Base-by-base conservation (phyloP, 768 basidiomycete species). In the Crepidotus variabilis region DNA sequence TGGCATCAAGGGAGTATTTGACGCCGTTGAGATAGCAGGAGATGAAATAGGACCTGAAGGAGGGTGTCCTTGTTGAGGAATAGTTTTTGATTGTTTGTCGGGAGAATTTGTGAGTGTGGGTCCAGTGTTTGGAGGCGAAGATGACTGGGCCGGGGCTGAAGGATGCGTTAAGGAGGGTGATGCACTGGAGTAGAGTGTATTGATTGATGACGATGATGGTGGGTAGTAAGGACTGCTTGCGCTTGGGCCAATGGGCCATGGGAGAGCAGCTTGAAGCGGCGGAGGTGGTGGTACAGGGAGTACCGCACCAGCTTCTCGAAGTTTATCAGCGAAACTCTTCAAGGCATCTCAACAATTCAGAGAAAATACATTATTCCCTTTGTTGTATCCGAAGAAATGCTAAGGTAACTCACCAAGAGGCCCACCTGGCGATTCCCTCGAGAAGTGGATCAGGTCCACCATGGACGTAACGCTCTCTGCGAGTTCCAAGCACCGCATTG, bases 401-500 rank as follows among this genome's bases (percentile, higher is more conserved):
- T 43, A 39, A 43, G 20, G 61, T 76, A 61, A 76, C 82, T 65
- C 71, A 92, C 90, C 86, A 63, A 82, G 67, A 22, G 89, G 88
- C 36, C 90, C 90, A 16, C 85, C 66, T 0, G 71, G 51, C 6
- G 72, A 69, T 34, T 85, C 80, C 22, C 62, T 79, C 22, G 87
- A 83, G 63, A 81, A 90, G 4, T 78, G 64, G 54, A 93, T 90
- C 52, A 93, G 75, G 61, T 92, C 89, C 33, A 81, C 75, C 91
- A 92, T 91, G 58, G 87, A 82, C 46, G 79, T 81, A 6, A 92
- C 89, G 63, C 88, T 90, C 68, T 93, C 90, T 23, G 90, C 90
- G 51, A 93, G 77, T 85, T 93, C 91, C 34, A 93, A 73, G 78
- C 90, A 92, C 53, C 91, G 78, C 92, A 92, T 92, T 16, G 91